Percentiles rank a stretch among this genome's conserved stretches.
These are phyloP conservation scores for Corchorus olitorius DNA, from an alignment of 345 rosid species.

Conservation along the genomic window DNA sequence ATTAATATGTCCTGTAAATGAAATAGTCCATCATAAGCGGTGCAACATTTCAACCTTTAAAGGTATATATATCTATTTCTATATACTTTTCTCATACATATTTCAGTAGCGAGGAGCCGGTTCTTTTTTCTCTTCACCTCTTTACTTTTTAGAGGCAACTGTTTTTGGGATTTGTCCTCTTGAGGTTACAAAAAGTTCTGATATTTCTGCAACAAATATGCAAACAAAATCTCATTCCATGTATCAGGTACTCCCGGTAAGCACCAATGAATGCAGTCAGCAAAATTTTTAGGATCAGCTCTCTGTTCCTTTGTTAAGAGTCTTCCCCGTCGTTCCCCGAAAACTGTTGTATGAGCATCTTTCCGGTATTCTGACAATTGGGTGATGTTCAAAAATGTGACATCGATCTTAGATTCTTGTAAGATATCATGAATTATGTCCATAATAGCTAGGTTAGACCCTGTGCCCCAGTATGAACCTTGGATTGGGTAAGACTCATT, in stretches of 20 bases:
- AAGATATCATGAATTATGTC: constrained; percentile 50
- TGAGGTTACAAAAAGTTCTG: constrained; percentile 30
- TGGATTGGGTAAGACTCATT: constrained; percentile 67
- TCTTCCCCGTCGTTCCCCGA: constrained; percentile 82
- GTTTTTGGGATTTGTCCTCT: background rate
- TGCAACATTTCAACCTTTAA: background rate
- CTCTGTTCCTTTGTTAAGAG: constrained; percentile 72
- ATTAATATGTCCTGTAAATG: constrained; percentile 9
- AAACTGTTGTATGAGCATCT: constrained; percentile 81
- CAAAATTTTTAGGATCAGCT: constrained; percentile 62
- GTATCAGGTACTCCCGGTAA: constrained; percentile 93
- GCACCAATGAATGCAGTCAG: constrained; percentile 96
- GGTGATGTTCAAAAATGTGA: constrained; percentile 69
- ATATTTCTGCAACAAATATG: constrained; percentile 61
- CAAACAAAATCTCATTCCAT: constrained; percentile 84
- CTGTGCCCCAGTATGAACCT: constrained; percentile 79
- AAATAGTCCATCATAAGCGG: background rate
- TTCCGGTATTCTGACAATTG: constrained; percentile 82
- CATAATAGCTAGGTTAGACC: constrained; percentile 82
- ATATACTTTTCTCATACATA: background rate
- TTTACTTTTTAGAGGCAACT: background rate
- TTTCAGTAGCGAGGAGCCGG: background rate
- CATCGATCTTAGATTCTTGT: constrained; percentile 47
- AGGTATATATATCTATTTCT: background rate
- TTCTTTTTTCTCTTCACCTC: background rate